A percentile compares a stretch with the other conserved stretches of the same genome.
These are phyloP conservation scores for Ajuga chamaepitys DNA, from an alignment of 257 asterid species.

Conservation along the genomic window DNA sequence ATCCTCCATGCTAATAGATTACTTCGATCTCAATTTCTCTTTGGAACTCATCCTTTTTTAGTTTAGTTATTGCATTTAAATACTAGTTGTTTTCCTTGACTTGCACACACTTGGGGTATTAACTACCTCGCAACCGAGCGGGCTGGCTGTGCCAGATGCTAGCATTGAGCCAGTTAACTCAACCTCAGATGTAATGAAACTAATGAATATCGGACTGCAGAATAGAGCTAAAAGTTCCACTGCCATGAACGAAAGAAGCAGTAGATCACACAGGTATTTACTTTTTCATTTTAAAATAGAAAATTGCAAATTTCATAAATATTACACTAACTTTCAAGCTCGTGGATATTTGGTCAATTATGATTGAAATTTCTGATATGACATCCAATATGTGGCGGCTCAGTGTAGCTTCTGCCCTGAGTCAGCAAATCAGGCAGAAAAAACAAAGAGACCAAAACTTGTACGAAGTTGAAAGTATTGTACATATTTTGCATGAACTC, in stretches of 20 bases:
- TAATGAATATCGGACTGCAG: slow-evolving; percentile 75
- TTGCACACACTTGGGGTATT: slow-evolving; percentile 81
- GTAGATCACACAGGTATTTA: slow-evolving; percentile 92
- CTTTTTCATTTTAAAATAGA: no score
- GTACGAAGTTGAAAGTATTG: no score
- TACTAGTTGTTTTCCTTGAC: slow-evolving; percentile 55
- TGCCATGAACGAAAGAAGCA: slow-evolving; percentile 85
- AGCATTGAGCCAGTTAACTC: slow-evolving; percentile 50
- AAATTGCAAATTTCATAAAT: no score
- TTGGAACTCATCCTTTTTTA: neutral
- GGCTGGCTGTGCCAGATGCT: slow-evolving; percentile 94
- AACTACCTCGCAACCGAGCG: slow-evolving; percentile 54
- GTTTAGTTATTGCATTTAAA: neutral
- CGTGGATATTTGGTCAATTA: no score
- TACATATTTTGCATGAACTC: no score
- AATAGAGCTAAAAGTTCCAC: slow-evolving; percentile 90
- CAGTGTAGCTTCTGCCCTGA: no score
- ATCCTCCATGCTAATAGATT: slow-evolving; percentile 35
- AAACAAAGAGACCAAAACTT: no score
- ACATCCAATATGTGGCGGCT: no score
- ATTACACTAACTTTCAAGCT: no score
- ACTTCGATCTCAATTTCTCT: neutral
- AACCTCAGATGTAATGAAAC: slow-evolving; percentile 58
- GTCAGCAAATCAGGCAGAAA: no score
- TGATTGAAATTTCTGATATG: no score